A percentile compares a stretch with the other conserved stretches of the same genome.
phyloP scores from a whole-genome alignment of 371 early-diverging fungal species.

The Mucor racemosus region DNA sequence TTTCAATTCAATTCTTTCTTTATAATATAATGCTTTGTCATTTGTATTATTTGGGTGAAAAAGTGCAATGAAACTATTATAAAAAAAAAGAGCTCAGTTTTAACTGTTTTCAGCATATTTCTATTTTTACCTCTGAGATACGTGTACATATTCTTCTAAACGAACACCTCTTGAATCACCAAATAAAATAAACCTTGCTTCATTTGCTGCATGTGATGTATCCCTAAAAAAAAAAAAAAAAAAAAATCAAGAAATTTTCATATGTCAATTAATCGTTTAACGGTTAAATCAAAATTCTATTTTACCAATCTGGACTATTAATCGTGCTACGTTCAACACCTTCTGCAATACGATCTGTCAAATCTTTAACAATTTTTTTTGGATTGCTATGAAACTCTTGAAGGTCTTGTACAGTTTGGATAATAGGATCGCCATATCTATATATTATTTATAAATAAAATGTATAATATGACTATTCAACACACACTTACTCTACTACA shows the following conservation, averaged over 20 bases:
- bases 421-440: constrained; percentile 58
- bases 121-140: constrained; percentile 52
- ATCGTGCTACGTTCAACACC: constrained; percentile 58
- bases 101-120: not conserved
- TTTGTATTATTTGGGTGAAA: constrained; percentile 34
- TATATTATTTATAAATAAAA: too few species aligned
- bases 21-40: constrained; percentile 2
- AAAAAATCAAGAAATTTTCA: not conserved
- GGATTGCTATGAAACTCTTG: constrained; percentile 46
- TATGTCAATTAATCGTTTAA: not conserved
- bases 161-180: constrained; percentile 44
- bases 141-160: constrained; percentile 52
- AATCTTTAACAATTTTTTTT: constrained; percentile 48
- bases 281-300: not conserved
- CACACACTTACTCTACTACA: constrained; percentile 49
- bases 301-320: constrained; percentile 62
- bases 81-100: not conserved
- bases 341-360: constrained; percentile 52
- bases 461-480: too few species aligned
- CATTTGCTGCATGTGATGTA: constrained; percentile 50
- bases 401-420: constrained; percentile 37
- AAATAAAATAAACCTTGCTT: constrained; percentile 54
- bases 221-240: constrained; percentile 38
- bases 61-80: constrained; percentile 33
- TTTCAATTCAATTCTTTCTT: constrained; percentile 39